A percentile compares a stretch with the other conserved stretches of the same genome.
Conservation (phyloP, 148 eudicot genomes). For the Gaultheria prostrata region DNA sequence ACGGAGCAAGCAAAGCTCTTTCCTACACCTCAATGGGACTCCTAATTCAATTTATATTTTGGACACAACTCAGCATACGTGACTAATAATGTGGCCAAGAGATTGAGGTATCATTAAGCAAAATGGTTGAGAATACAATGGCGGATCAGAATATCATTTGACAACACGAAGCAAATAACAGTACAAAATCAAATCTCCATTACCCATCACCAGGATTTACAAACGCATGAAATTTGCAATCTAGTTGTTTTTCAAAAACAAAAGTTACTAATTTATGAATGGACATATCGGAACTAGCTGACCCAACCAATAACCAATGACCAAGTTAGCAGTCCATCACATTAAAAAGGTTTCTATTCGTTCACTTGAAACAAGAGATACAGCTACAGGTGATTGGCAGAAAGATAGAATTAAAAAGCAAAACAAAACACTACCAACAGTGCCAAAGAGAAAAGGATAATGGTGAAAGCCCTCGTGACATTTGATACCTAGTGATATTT, state of each 20-base stretch:
- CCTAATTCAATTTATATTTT: background rate
- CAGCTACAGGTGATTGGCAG: background rate
- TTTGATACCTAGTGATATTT: background rate
- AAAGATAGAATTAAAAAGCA: background rate
- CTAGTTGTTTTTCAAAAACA: background rate
- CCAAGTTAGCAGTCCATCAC: conserved; percentile 6
- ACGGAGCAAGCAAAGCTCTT: background rate
- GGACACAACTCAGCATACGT: background rate
- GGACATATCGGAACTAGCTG: background rate
- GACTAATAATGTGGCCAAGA: background rate
- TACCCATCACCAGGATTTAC: background rate
- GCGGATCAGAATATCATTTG: background rate
- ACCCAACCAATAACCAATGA: background rate
- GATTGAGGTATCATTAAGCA: background rate
- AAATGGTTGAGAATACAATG: background rate
- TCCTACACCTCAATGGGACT: background rate
- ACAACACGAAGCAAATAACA: background rate
- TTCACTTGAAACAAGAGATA: background rate
- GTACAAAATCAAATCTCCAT: background rate
- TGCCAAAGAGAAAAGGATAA: background rate
- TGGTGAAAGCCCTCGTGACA: background rate
- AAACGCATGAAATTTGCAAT: background rate
- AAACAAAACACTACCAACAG: background rate
- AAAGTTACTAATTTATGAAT: background rate
- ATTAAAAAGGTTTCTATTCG: background rate